Conservation (phyloP, 345 rosid species). For the Lepidium didymum region DNA sequence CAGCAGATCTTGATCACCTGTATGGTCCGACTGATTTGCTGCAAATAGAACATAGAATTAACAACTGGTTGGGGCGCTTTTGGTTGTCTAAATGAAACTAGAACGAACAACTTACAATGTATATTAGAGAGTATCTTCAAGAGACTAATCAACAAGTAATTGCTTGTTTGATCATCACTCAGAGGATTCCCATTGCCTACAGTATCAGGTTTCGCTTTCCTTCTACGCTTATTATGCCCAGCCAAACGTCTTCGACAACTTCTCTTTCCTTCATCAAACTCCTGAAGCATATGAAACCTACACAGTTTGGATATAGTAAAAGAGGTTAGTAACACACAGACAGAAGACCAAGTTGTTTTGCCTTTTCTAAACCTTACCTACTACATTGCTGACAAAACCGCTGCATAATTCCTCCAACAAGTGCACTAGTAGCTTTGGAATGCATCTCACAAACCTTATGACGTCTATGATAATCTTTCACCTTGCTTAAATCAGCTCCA, state of each 20-base stretch:
- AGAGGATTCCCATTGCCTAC: slow-evolving; percentile 35
- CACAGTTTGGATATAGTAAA: neutral
- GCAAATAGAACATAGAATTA: slow-evolving; percentile 18
- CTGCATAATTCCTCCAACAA: slow-evolving; percentile 84
- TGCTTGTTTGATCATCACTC: slow-evolving; percentile 72
- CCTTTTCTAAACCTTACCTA: neutral
- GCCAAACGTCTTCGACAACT: slow-evolving; percentile 98
- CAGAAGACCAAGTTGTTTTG: neutral
- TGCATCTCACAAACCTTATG: slow-evolving; percentile 98
- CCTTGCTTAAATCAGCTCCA: slow-evolving; percentile 79
- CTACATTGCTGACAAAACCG: slow-evolving; percentile 98
- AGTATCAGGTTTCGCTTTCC: slow-evolving; percentile 82
- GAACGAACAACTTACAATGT: slow-evolving; percentile 59
- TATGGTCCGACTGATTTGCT: slow-evolving; percentile 65
- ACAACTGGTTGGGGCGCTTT: neutral
- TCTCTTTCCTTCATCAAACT: slow-evolving; percentile 98
- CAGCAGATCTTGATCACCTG: slow-evolving; percentile 62
- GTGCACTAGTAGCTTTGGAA: slow-evolving; percentile 83
- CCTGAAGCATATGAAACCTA: slow-evolving; percentile 95
- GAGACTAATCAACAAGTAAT: slow-evolving; percentile 69
- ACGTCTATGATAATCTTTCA: slow-evolving; percentile 90
- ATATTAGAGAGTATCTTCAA: slow-evolving; percentile 79
- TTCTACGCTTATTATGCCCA: slow-evolving; percentile 92
- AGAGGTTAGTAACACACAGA: neutral
- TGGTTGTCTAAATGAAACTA: neutral